Conservation (phyloP, 140 eudicot species). For the Bidens hawaiensis region DNA sequence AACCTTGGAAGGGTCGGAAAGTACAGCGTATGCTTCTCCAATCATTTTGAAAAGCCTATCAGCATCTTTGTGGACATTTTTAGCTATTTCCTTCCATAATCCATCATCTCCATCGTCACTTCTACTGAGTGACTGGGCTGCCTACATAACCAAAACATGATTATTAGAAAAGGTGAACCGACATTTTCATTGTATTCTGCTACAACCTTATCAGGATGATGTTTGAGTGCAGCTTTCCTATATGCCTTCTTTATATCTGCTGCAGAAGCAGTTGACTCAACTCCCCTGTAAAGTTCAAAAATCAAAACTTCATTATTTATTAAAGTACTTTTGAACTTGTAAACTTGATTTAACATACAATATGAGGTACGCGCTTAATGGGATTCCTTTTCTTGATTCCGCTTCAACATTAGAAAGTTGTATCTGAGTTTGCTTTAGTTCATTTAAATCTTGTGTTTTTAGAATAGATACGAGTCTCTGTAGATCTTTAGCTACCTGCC, state of each 20-base stretch:
- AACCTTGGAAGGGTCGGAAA: conserved; percentile 85
- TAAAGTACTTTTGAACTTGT: neutral
- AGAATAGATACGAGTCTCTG: conserved; percentile 57
- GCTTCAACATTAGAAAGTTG: conserved; percentile 72
- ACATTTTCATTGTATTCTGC: neutral
- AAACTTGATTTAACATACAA: conserved; percentile 34
- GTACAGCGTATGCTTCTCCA: conserved; percentile 95
- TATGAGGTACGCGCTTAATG: conserved; percentile 76
- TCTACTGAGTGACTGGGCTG: conserved; percentile 72
- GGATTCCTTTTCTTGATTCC: conserved; percentile 57
- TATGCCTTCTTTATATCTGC: conserved; percentile 89
- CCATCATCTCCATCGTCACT: conserved; percentile 84
- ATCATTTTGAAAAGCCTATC: conserved; percentile 96
- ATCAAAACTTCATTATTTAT: neutral
- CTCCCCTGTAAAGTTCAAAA: conserved; percentile 61
- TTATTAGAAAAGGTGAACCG: neutral
- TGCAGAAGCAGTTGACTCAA: conserved; percentile 68
- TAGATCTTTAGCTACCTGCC: conserved; percentile 69
- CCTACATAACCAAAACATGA: conserved; percentile 44
- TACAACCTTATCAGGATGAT: conserved; percentile 96
- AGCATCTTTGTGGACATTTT: conserved; percentile 79
- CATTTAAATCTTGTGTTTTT: conserved; percentile 42
- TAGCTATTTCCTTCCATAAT: conserved; percentile 76
- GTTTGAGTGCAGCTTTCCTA: conserved; percentile 92
- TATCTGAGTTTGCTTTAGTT: conserved; percentile 56